Conservation (phyloP, 345 rosid species). For the Cardamine occulta region DNA sequence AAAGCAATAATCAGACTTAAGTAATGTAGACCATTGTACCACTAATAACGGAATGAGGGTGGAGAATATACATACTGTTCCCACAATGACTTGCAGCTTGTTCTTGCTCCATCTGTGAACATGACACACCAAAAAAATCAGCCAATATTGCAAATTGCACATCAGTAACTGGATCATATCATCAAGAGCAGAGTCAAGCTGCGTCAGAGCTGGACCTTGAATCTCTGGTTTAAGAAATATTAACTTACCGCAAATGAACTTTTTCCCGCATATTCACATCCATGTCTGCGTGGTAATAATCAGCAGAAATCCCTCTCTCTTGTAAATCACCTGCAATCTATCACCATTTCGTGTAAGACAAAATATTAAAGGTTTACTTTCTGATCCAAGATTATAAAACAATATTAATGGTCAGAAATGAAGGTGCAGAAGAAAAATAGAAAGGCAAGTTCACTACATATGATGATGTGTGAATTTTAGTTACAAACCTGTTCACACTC, state of each 20-base stretch:
- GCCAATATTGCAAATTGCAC: constrained; percentile 3
- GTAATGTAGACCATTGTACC: constrained; percentile 7
- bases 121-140: constrained; percentile 27
- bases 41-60: constrained; percentile 13
- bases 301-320: constrained; percentile 78
- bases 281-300: constrained; percentile 94
- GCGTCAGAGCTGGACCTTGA: neutral
- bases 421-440: neutral
- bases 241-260: constrained; percentile 72
- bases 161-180: constrained; percentile 14
- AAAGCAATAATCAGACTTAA: constrained; percentile 32
- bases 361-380: constrained; percentile 22
- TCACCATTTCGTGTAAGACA: constrained; percentile 40
- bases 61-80: constrained; percentile 68
- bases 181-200: constrained; percentile 15
- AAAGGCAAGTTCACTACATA: constrained; percentile 4
- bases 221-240: neutral
- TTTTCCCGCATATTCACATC: constrained; percentile 83
- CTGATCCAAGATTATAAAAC: neutral
- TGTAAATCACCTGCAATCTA: constrained; percentile 85
- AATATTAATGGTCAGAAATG: neutral
- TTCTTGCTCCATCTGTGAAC: constrained; percentile 87
- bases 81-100: constrained; percentile 95
- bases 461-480: constrained; percentile 5
- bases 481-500: constrained; percentile 91